These are phyloP conservation scores for Colletotrichum limetticola DNA, from an alignment of 2,329 filamentous ascomycete species.

Conservation along the genomic window DNA sequence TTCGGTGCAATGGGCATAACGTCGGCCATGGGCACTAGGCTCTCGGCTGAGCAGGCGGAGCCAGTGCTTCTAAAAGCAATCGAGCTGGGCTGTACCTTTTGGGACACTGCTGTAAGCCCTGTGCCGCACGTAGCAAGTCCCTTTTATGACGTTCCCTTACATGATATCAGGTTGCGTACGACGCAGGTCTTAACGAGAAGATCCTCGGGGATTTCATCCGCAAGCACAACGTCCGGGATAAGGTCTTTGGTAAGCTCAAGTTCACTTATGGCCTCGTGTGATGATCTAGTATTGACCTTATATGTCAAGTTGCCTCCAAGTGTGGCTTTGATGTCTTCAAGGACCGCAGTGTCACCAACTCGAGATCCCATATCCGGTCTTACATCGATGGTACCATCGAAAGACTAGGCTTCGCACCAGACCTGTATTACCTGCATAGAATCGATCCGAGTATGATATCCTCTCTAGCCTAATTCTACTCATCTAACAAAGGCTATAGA, in stretches of 20 bases:
- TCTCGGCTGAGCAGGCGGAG: conserved; percentile 56
- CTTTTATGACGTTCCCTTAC: not conserved
- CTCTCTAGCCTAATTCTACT: not conserved
- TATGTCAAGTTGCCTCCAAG: conserved; percentile 55
- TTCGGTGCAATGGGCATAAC: conserved; percentile 63
- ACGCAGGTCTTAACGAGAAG: conserved; percentile 59
- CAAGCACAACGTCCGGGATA: conserved; percentile 61
- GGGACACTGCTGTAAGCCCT: conserved; percentile 54
- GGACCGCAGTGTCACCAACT: conserved; percentile 51
- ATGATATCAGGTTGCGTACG: conserved; percentile 52
- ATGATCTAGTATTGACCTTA: not conserved
- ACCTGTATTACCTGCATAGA: conserved; percentile 56
- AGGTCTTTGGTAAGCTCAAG: conserved; percentile 53
- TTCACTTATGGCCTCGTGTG: no score
- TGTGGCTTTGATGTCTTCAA: conserved; percentile 54
- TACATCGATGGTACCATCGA: conserved; percentile 62
- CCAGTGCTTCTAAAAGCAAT: conserved; percentile 60
- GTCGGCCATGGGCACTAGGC: conserved; percentile 52
- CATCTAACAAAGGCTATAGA: conserved; percentile 32
- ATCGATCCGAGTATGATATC: conserved; percentile 53
- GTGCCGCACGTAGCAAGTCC: not conserved
- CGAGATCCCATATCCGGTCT: conserved; percentile 54
- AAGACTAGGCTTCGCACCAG: conserved; percentile 57
- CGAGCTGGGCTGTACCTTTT: conserved; percentile 57
- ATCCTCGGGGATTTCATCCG: conserved; percentile 60